A percentile compares a stretch with the other conserved stretches of the same genome.
Evolutionary conservation across 495 filamentous ascomycete species (phyloP).

Genomic region (Glonium stellatum): DNA sequence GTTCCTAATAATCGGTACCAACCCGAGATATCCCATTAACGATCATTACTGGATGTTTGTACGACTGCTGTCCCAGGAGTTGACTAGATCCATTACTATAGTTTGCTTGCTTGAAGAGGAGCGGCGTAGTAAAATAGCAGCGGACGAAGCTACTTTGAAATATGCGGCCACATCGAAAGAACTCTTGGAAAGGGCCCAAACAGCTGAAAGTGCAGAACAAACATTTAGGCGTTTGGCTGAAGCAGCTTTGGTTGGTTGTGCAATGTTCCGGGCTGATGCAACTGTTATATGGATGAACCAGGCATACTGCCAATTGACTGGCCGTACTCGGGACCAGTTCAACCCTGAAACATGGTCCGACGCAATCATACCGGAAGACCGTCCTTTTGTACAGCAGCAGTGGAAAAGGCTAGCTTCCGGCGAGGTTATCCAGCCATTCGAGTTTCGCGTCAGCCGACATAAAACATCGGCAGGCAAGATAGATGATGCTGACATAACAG

Average conservation of each 20-base stretch:
- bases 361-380: conserved; percentile 3
- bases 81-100: neutral
- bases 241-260: neutral
- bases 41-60: conserved; percentile 9
- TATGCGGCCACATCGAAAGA: neutral
- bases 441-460: conserved; percentile 4
- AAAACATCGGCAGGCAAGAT: no score
- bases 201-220: conserved; percentile 1
- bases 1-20: conserved; percentile 12
- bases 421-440: neutral
- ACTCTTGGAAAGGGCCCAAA: neutral
- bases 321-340: no score
- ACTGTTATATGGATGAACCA: neutral
- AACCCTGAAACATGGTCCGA: neutral
- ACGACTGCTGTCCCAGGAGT: neutral
- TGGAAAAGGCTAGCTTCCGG: neutral
- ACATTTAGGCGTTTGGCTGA: conserved; percentile 6
- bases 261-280: neutral
- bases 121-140: no score
- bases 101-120: conserved; percentile 5
- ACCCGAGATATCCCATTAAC: conserved; percentile 11
- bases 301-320: neutral
- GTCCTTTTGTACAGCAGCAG: neutral
- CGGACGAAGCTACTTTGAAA: no score
- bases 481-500: neutral